Evolutionary conservation across 2,329 filamentous ascomycete species (phyloP).

Genomic region (Phialophora expanda): DNA sequence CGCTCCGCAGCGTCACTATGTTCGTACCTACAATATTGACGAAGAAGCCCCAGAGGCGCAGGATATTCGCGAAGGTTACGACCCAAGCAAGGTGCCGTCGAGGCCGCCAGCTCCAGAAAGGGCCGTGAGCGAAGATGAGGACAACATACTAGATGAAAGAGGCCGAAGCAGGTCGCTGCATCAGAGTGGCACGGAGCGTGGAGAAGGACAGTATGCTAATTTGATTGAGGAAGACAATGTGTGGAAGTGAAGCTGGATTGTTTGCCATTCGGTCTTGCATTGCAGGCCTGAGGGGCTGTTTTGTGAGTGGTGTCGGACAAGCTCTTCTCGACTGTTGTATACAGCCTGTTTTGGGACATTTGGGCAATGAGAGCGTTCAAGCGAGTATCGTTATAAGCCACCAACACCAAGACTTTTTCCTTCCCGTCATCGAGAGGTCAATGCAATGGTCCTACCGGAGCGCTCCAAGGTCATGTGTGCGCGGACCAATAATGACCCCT

Average conservation of each 20-base stretch:
- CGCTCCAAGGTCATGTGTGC: background rate
- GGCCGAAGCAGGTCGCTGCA: slow-evolving; percentile 11
- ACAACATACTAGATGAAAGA: slow-evolving; percentile 26
- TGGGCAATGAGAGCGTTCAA: slow-evolving; percentile 29
- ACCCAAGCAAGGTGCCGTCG: slow-evolving; percentile 36
- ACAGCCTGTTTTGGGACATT: slow-evolving; percentile 4
- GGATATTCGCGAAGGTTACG: slow-evolving; percentile 39
- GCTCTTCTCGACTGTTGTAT: background rate
- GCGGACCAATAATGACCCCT: background rate
- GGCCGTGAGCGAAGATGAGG: slow-evolving; percentile 38
- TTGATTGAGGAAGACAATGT: slow-evolving; percentile 37
- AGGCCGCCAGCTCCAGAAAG: slow-evolving; percentile 38
- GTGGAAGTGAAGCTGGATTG: slow-evolving; percentile 26
- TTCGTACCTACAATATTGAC: slow-evolving; percentile 37
- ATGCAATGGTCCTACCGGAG: background rate
- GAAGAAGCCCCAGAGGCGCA: slow-evolving; percentile 33
- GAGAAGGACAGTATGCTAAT: slow-evolving; percentile 29
- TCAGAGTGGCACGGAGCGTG: slow-evolving; percentile 12
- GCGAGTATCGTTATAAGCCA: slow-evolving; percentile 12
- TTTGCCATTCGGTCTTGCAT: background rate
- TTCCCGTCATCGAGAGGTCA: background rate
- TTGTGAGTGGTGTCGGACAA: background rate
- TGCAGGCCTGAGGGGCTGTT: background rate
- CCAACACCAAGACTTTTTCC: background rate
- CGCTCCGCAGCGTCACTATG: slow-evolving; percentile 39